Conservation (phyloP, 2,329 filamentous ascomycete species). For the Microdochium trichocladiopsis region DNA sequence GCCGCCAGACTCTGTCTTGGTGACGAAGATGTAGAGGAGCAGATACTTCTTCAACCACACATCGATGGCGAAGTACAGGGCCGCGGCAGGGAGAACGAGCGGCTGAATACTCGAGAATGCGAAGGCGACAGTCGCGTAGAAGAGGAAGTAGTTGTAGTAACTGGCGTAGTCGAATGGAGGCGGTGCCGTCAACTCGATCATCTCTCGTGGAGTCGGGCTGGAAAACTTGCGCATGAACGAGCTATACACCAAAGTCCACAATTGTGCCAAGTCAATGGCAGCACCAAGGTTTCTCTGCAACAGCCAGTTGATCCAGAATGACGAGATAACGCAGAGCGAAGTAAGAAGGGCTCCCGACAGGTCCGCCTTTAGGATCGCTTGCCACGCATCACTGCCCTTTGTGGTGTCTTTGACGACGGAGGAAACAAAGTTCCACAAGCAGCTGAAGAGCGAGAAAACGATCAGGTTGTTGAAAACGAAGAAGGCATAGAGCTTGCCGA, state of each 20-base stretch:
- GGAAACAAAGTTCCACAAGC: conserved; percentile 67
- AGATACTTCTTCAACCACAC: conserved; percentile 92
- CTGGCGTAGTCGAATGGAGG: conserved; percentile 90
- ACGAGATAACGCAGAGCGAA: conserved; percentile 74
- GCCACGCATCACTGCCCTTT: conserved; percentile 55
- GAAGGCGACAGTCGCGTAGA: conserved; percentile 83
- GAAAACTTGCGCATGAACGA: conserved; percentile 81
- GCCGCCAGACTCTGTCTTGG: conserved; percentile 93
- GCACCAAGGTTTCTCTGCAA: conserved; percentile 89
- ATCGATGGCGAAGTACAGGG: conserved; percentile 84
- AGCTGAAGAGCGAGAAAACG: conserved; percentile 87
- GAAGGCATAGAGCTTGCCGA: conserved; percentile 86
- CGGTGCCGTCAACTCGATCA: conserved; percentile 89
- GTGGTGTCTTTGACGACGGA: conserved; percentile 54
- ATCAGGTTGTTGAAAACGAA: conserved; percentile 97
- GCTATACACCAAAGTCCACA: conserved; percentile 76
- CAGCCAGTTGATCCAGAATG: conserved; percentile 92
- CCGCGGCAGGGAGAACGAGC: conserved; percentile 76
- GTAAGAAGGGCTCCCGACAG: conserved; percentile 59
- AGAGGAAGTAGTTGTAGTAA: conserved; percentile 98
- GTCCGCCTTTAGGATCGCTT: conserved; percentile 57
- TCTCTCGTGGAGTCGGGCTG: conserved; percentile 79
- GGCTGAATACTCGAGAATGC: conserved; percentile 83
- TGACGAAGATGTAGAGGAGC: conserved; percentile 88
- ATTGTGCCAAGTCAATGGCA: conserved; percentile 85